Evolutionary conservation across 2,329 filamentous ascomycete genomes (phyloP).

Genomic region (Lachnellula hyalina): DNA sequence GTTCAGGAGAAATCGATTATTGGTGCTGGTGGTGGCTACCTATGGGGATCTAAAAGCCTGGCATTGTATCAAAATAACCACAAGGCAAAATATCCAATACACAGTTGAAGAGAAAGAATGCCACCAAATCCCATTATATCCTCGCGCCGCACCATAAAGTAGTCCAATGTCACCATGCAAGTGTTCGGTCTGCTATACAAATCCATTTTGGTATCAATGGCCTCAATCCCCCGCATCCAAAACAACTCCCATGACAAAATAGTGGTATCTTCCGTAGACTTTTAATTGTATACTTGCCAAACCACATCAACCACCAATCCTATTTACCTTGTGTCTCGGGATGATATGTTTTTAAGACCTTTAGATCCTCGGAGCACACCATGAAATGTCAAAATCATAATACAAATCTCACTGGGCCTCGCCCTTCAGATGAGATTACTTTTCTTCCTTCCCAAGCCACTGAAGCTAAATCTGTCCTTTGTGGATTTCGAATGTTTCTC

Average conservation of each 20-base stretch:
- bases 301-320: neutral
- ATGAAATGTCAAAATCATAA: slow-evolving; percentile 11
- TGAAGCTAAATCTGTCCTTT: slow-evolving; percentile 62
- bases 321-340: neutral
- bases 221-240: neutral
- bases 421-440: slow-evolving; percentile 42
- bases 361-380: neutral
- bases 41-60: neutral
- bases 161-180: neutral
- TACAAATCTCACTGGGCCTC: slow-evolving; percentile 2
- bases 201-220: neutral
- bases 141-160: neutral
- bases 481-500: slow-evolving; percentile 44
- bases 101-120: neutral
- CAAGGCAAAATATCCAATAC: neutral
- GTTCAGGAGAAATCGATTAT: slow-evolving; percentile 4
- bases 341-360: neutral
- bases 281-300: neutral
- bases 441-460: slow-evolving; percentile 63
- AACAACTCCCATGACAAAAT: neutral
- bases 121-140: neutral
- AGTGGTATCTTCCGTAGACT: slow-evolving; percentile 4
- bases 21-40: too few species aligned
- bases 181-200: slow-evolving; percentile 4
- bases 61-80: neutral